Base-by-base conservation (phyloP, 2,329 filamentous ascomycete genomes). In the Fusarium euwallaceae region DNA sequence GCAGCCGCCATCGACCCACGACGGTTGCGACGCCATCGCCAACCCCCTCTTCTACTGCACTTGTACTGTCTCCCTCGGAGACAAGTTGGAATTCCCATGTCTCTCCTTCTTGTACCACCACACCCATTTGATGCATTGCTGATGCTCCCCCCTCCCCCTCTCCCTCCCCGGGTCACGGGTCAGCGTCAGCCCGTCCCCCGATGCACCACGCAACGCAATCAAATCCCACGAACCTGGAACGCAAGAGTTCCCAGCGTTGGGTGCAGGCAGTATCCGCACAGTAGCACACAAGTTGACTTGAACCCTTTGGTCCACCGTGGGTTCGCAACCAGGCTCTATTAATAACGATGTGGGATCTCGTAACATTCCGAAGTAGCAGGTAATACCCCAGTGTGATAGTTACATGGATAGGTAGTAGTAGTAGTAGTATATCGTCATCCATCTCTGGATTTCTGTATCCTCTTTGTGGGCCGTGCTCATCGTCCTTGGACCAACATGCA, bases 181-280 rank as follows among this genome's bases (percentile, higher is more conserved):
- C 48, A 53, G 48, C 17, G 48, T 53, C 48, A 53, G 48, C 27
- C 48, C 27, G 62, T 53, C 43, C 48, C 53, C 60, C 34, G 64
- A 72, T 72, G 72, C 60, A 69, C 71, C 55, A 51, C 45, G 24
- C 61, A 39, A 27, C 36, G 16, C 61, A 66, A 74, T 51, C 45
- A 51, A 51, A 53, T 74, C 69, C 72, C 72, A 74, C 72, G 69
- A 61, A 75, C 72, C 72, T 74, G 72, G 72, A 75, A 72, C 72
- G 63, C 69, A 72, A 74, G 71, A 72, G 64, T 53, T 24, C 22
- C 43, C 58, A 72, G 41, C 12, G 11, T 8, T 69, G 56, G 24
- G 22, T 29, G 22, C 12, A 62, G 63, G 36, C 36, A 41, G 37
- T 11, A 41, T n/a, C 37, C 20, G 41, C 20, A 43, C n/a, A 22